Conservation (phyloP, 2,329 filamentous ascomycete genomes). For the Waltergamsia citrina region DNA sequence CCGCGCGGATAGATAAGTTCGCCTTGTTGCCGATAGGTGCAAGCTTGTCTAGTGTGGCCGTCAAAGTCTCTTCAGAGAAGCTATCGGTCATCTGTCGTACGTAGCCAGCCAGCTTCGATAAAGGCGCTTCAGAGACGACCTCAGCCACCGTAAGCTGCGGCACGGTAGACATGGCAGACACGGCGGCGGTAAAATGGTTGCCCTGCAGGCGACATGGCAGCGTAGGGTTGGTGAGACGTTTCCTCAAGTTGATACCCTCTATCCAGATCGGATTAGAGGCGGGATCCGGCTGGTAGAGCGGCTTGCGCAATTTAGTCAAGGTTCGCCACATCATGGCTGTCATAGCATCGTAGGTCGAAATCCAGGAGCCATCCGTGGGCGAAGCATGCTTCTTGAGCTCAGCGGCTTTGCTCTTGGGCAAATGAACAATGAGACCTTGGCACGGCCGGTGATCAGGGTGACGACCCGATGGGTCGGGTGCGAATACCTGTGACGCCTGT, state of each 20-base stretch:
- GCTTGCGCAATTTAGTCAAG: conserved; percentile 21
- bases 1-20: conserved; percentile 19
- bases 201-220: conserved; percentile 24
- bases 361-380: conserved; percentile 23
- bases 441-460: background rate
- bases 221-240: conserved; percentile 18
- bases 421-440: conserved; percentile 26
- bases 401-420: conserved; percentile 30
- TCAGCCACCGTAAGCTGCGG: conserved; percentile 19
- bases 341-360: conserved; percentile 34
- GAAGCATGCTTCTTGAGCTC: conserved; percentile 25
- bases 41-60: conserved; percentile 15
- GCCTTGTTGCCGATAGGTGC: conserved; percentile 24
- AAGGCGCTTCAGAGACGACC: conserved; percentile 23
- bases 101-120: conserved; percentile 24
- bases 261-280: conserved; percentile 17
- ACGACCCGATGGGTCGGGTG: background rate
- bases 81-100: conserved; percentile 24
- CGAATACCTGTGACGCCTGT: conserved; percentile 4
- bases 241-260: conserved; percentile 26
- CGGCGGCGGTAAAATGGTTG: conserved; percentile 19
- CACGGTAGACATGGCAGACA: conserved; percentile 13
- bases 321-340: conserved; percentile 29
- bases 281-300: conserved; percentile 20
- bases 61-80: conserved; percentile 18